phyloP scores from a whole-genome alignment of 345 rosid genomes.

The Cardamine resedifolia region DNA sequence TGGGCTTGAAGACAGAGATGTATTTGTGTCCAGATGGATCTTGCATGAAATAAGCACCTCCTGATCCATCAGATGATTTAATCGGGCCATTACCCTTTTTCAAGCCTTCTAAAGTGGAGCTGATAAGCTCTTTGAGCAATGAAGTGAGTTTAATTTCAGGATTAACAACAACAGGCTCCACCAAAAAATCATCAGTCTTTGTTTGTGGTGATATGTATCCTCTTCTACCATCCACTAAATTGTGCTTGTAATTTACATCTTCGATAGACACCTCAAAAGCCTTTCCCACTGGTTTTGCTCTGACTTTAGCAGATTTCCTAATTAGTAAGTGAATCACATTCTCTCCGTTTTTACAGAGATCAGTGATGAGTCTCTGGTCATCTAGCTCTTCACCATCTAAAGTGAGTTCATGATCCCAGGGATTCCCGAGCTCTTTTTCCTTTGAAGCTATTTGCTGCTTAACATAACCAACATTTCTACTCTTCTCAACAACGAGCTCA shows the following conservation, averaged over 20 bases:
- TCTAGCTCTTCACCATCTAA: slow-evolving; percentile 79
- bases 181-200: slow-evolving; percentile 41
- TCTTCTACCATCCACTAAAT: slow-evolving; percentile 22
- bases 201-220: slow-evolving; percentile 35
- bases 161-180: slow-evolving; percentile 62
- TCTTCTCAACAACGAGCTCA: slow-evolving; percentile 57
- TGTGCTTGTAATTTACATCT: slow-evolving; percentile 37
- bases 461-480: slow-evolving; percentile 69
- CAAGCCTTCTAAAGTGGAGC: slow-evolving; percentile 63
- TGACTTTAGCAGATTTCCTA: slow-evolving; percentile 57
- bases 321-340: slow-evolving; percentile 61
- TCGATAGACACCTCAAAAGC: slow-evolving; percentile 59
- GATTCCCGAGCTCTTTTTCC: slow-evolving; percentile 45
- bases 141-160: slow-evolving; percentile 43
- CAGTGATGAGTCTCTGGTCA: slow-evolving; percentile 69
- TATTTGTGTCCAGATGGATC: slow-evolving; percentile 60
- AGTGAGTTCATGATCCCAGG: slow-evolving; percentile 58
- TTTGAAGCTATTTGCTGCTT: slow-evolving; percentile 66
- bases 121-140: slow-evolving; percentile 54
- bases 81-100: slow-evolving; percentile 63
- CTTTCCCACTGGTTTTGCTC: slow-evolving; percentile 50
- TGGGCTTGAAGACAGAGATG: slow-evolving; percentile 78
- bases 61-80: slow-evolving; percentile 72
- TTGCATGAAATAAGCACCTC: slow-evolving; percentile 89
- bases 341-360: slow-evolving; percentile 55